Conservation (phyloP, 768 basidiomycete species). For the Phlebiopsis gigantea region DNA sequence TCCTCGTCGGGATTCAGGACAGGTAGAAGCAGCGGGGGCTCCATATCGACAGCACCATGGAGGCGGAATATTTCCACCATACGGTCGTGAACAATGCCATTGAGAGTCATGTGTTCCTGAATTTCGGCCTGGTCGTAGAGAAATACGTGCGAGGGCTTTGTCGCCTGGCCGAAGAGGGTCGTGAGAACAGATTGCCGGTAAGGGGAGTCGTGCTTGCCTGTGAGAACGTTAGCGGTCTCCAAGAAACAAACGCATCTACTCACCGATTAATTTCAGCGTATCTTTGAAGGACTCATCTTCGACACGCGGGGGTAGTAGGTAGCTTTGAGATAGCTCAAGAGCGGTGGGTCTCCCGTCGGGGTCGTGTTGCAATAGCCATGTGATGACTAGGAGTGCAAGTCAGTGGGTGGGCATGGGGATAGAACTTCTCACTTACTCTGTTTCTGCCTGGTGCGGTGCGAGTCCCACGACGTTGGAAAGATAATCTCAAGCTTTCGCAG, state of each 20-base stretch:
- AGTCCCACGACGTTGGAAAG: conserved; percentile 77
- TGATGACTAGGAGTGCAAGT: conserved; percentile 57
- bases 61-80: conserved; percentile 75
- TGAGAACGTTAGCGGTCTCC: not conserved
- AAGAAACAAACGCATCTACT: conserved; percentile 18
- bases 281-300: conserved; percentile 87
- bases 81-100: conserved; percentile 71
- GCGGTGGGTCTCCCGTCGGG: conserved; percentile 75
- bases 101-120: conserved; percentile 66
- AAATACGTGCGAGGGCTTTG: conserved; percentile 57
- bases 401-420: not conserved
- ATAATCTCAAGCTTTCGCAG: conserved; percentile 66
- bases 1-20: conserved; percentile 54
- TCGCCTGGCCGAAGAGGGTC: conserved; percentile 71
- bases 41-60: conserved; percentile 87
- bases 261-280: conserved; percentile 71
- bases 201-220: conserved; percentile 76
- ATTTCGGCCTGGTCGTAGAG: conserved; percentile 73
- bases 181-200: conserved; percentile 76
- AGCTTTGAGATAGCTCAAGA: conserved; percentile 75
- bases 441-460: conserved; percentile 52
- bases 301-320: conserved; percentile 66
- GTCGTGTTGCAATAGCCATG: conserved; percentile 76
- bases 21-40: conserved; percentile 81
- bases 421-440: conserved; percentile 48